Base-by-base conservation (phyloP, 352 stramenopile species). In the Phytophthora tubulina region DNA sequence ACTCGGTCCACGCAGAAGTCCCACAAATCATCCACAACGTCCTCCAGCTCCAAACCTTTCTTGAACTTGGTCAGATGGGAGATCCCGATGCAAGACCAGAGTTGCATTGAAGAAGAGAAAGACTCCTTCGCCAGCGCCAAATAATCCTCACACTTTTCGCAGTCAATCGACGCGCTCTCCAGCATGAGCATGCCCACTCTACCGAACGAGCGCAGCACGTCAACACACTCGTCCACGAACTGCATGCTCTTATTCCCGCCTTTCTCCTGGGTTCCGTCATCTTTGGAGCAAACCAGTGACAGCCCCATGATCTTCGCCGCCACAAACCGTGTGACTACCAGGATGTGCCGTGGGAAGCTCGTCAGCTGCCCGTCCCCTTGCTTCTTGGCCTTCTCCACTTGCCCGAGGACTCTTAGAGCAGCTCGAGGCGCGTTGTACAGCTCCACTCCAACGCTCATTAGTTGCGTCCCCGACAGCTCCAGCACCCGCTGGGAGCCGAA, bases 21-120 rank as follows among this genome's bases (percentile, higher is more conserved):
- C 88, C 88, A 95, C 44, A 95, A 66, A 64, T 94, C 88, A 70
- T 93, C 82, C 13, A 95, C 53, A 51, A 94, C 76, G 27, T 93
- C 83, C 44, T 94, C 88, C 9, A 94, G 49, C 53, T 95, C 88
- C 9, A 91, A 53, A 6, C 74, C 79, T 39, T 80, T 61, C 54
- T 93, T 95, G 41, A 85, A 76, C 44, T 87, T 89, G 6, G 86
- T 91, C 35, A 95, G 61, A 52, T 79, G 79, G 9, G 86, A 81
- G 3, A 95, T 68, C 0, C 88, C 88, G 27, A 95, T 84, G 8
- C 82, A 72, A 42, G 74, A 75, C 88, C 88, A 95, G 1, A 95
- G 85, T 7, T 75, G 48, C 8, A 78, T 75, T 1, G 72, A 82
- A 35, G 76, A 70, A 8, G 73, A 70, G 39, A 94, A 84, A 2